Conservation (phyloP, 2,329 filamentous ascomycete genomes). For the Purpureocillium takamizusanense region DNA sequence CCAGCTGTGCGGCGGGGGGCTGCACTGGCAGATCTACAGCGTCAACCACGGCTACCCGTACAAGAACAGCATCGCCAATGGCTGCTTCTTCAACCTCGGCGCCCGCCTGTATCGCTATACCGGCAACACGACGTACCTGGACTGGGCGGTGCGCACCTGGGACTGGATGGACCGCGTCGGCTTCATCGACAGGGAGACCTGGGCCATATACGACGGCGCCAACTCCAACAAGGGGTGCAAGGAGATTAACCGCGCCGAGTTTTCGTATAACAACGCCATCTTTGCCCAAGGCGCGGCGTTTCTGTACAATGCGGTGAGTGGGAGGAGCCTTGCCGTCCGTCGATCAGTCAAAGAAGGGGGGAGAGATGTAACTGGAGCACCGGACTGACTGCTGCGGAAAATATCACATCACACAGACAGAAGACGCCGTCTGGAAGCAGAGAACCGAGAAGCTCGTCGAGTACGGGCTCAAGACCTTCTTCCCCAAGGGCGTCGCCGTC, state of each 20-base stretch:
- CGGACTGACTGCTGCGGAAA: background rate
- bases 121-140: conserved; percentile 51
- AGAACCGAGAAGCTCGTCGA: conserved; percentile 32
- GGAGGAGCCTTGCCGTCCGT: too few relatives aligned
- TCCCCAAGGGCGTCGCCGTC: conserved; percentile 44
- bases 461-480: conserved; percentile 34
- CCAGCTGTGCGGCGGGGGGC: conserved; percentile 43
- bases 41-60: conserved; percentile 68
- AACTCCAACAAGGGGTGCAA: conserved; percentile 37
- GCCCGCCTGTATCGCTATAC: conserved; percentile 65
- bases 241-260: conserved; percentile 42
- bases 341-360: too few relatives aligned
- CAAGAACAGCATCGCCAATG: conserved; percentile 56
- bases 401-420: conserved; percentile 30
- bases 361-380: too few relatives aligned
- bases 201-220: conserved; percentile 50
- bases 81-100: conserved; percentile 52
- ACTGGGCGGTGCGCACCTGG: conserved; percentile 53
- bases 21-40: conserved; percentile 68
- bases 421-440: conserved; percentile 39
- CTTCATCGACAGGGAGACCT: conserved; percentile 46
- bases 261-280: conserved; percentile 48
- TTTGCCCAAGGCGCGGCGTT: conserved; percentile 48
- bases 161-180: conserved; percentile 48
- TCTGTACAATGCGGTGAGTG: conserved; percentile 48